Evolutionary conservation across 164 flowering plant species (phyloP), one percentile per base, ranked within the genome.

Genomic region (Liquidambar formosana): DNA sequence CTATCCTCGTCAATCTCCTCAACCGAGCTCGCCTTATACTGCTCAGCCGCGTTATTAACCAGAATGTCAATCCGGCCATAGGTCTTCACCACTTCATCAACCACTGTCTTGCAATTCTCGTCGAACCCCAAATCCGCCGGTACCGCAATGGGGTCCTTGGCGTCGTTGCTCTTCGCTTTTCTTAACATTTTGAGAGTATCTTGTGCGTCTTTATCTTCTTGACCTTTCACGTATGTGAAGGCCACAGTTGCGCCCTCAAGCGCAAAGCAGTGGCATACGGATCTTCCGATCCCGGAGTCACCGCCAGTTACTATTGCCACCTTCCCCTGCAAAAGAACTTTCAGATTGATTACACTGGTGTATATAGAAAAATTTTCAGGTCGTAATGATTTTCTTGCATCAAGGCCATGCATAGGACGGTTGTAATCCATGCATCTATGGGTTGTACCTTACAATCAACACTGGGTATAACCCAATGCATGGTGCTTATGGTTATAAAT

Each of bases 211-310:
- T 81, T 87, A 48, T 93, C 97, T 59, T 91, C 98, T 13, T 78
- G 81, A 10, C 71, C 76, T 66, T 88, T 86, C 66, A 88, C 89
- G 33, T 86, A 89, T 0, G 97, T 93, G 82, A 93, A 89, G 16
- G 90, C 95, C 68, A 91, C 95, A 0, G 91, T 89, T 5, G 97
- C 97, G 6, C 98, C 95, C 28, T 89, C 95, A 0, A 76, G 69
- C 0, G 89, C 84, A 63, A 83, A 93, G 69, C 52, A 59, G 65
- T 82, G 65, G 77, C 89, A 82, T 49, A 91, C 95, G 0, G 94
- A 91, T 49, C 94, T 64, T 0, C 98, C 95, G 43, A 93, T 93
- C 5, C 94, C 95, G 0, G 91, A 93, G 64, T 91, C 95, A 0
- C 95, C 95, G 0, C 97, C 90, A 0, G 97, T 87, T 59, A 89